phyloP scores from a whole-genome alignment of 2,329 filamentous ascomycete species.

The Phaeomoniella chlamydospora region DNA sequence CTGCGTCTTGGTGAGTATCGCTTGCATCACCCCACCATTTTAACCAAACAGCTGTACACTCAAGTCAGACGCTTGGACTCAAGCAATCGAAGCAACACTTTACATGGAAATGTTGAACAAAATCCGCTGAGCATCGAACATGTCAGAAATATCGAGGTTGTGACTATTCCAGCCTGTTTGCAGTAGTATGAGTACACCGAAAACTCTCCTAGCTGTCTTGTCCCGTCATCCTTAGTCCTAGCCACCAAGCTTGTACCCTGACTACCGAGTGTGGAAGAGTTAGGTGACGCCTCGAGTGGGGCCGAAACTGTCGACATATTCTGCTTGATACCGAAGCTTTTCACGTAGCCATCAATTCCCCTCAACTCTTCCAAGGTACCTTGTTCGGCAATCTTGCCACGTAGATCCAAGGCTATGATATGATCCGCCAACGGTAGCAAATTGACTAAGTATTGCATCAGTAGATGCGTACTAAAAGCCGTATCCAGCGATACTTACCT shows the following conservation, averaged over 20 bases:
- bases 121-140: background rate
- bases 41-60: slow-evolving; percentile 32
- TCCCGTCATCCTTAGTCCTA: background rate
- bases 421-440: slow-evolving; percentile 28
- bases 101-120: background rate
- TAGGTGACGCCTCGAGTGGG: background rate
- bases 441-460: slow-evolving; percentile 11
- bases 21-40: slow-evolving; percentile 34
- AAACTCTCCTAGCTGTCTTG: background rate
- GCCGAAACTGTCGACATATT: background rate
- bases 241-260: no score
- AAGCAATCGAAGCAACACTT: no score
- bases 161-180: background rate
- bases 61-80: no score
- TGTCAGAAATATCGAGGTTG: background rate
- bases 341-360: background rate
- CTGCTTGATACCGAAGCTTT: background rate
- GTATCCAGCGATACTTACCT: background rate
- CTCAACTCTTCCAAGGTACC: slow-evolving; percentile 19
- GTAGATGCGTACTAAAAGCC: background rate
- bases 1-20: slow-evolving; percentile 19
- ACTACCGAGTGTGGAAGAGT: background rate
- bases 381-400: slow-evolving; percentile 29
- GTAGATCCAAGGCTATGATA: slow-evolving; percentile 29
- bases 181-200: background rate